These are phyloP conservation scores for Saururus chinensis DNA, from an alignment of 164 flowering plant genomes.

Conservation along the genomic window DNA sequence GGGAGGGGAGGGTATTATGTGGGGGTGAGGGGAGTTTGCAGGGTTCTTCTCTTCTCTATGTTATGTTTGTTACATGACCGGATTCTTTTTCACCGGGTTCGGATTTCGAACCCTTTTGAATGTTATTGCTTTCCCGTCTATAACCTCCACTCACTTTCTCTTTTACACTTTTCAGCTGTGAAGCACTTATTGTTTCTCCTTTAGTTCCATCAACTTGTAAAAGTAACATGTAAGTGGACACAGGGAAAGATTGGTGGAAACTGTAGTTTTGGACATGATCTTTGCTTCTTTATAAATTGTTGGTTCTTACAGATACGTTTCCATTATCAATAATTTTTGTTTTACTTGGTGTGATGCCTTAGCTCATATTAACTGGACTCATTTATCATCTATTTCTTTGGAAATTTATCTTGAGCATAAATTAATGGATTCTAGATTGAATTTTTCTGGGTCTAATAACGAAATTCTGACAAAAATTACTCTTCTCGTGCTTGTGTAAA, in stretches of 20 bases:
- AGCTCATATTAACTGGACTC: no score
- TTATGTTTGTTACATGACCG: constrained; percentile 22
- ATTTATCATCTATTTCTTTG: no score
- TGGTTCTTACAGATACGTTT: no score
- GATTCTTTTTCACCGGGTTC: constrained; percentile 77
- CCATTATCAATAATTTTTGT: not conserved
- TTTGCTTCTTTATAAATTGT: no score
- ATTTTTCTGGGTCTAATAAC: no score
- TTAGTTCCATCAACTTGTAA: not conserved
- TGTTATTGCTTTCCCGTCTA: not conserved
- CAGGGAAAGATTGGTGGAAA: not conserved
- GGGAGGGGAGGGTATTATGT: not conserved
- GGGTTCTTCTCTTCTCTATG: constrained; percentile 11
- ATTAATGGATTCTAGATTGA: no score
- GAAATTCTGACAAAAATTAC: no score
- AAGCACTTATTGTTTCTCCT: not conserved
- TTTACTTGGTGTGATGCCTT: not conserved
- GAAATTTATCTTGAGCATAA: no score
- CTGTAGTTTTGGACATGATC: not conserved
- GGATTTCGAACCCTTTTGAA: constrained; percentile 20
- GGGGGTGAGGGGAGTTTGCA: constrained; percentile 10
- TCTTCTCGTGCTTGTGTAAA: no score
- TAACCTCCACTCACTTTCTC: not conserved
- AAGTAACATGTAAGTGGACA: not conserved
- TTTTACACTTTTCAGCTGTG: not conserved